phyloP scores from a whole-genome alignment of 2,329 filamentous ascomycete genomes.

The Malbranchea zuffiana region DNA sequence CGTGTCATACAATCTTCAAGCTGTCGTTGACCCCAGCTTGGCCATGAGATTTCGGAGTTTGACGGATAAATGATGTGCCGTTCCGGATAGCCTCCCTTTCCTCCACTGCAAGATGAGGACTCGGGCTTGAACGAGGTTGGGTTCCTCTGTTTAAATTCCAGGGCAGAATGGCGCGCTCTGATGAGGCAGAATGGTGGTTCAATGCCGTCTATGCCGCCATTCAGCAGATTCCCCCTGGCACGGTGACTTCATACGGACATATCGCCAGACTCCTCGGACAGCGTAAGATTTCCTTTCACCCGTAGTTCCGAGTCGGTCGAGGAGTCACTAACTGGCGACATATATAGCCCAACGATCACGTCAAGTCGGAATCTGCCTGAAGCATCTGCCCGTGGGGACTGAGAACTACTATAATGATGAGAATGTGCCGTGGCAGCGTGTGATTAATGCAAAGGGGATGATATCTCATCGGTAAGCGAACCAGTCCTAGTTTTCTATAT shows the following conservation, averaged over 20 bases:
- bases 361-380: conserved; percentile 83
- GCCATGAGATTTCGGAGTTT: too few relatives aligned
- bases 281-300: conserved; percentile 32
- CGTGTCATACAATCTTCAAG: neutral
- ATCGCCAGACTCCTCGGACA: conserved; percentile 52
- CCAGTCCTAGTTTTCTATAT: neutral
- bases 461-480: conserved; percentile 68
- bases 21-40: too few relatives aligned
- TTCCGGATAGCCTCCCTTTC: too few relatives aligned
- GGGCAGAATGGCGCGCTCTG: conserved; percentile 34
- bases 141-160: neutral
- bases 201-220: conserved; percentile 69
- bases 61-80: too few relatives aligned
- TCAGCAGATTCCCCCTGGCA: conserved; percentile 71
- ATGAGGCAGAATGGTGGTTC: conserved; percentile 41
- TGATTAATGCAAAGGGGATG: conserved; percentile 75
- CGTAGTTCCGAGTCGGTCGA: neutral
- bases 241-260: conserved; percentile 76
- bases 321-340: conserved; percentile 2
- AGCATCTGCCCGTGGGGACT: conserved; percentile 56
- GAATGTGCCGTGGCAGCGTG: conserved; percentile 89
- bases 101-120: too few relatives aligned
- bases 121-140: too few relatives aligned
- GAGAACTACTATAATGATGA: conserved; percentile 53
- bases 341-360: conserved; percentile 57